These are phyloP conservation scores for Xylariaceae sp. DNA, from an alignment of 2,329 filamentous ascomycete genomes.

Conservation along the genomic window DNA sequence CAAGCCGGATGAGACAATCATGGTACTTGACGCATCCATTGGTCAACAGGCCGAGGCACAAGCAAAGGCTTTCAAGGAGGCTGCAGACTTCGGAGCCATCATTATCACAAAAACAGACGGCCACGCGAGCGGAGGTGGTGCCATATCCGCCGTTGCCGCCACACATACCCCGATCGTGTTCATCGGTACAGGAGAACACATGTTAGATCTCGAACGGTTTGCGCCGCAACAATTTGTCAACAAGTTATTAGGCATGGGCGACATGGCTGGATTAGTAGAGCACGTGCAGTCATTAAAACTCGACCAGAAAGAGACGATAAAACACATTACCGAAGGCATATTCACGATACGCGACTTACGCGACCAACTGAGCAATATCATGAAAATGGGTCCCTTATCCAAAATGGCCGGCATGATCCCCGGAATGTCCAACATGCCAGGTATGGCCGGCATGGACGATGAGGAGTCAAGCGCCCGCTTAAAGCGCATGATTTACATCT, in stretches of 20 bases:
- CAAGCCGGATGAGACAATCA: conserved; percentile 91
- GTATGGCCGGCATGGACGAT: conserved; percentile 91
- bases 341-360: conserved; percentile 93
- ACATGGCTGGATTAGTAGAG: conserved; percentile 91
- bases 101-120: conserved; percentile 99
- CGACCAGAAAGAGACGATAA: conserved; percentile 98
- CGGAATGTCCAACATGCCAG: conserved; percentile 74
- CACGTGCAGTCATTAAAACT: conserved; percentile 94
- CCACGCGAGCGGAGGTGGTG: conserved; percentile 90
- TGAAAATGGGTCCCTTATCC: conserved; percentile 98
- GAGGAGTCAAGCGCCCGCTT: conserved; percentile 92
- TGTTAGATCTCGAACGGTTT: conserved; percentile 91
- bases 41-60: conserved; percentile 94
- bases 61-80: conserved; percentile 94
- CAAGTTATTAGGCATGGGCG: conserved; percentile 94
- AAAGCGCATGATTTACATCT: conserved; percentile 98
- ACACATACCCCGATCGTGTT: conserved; percentile 97
- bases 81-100: conserved; percentile 94
- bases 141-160: conserved; percentile 93
- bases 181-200: conserved; percentile 95
- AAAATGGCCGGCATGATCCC: conserved; percentile 99
- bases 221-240: conserved; percentile 89
- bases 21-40: conserved; percentile 95
- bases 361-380: conserved; percentile 94
- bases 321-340: conserved; percentile 94